Conservation (phyloP, 1,284 basidiomycete species). For the Dichomitus squalens region DNA sequence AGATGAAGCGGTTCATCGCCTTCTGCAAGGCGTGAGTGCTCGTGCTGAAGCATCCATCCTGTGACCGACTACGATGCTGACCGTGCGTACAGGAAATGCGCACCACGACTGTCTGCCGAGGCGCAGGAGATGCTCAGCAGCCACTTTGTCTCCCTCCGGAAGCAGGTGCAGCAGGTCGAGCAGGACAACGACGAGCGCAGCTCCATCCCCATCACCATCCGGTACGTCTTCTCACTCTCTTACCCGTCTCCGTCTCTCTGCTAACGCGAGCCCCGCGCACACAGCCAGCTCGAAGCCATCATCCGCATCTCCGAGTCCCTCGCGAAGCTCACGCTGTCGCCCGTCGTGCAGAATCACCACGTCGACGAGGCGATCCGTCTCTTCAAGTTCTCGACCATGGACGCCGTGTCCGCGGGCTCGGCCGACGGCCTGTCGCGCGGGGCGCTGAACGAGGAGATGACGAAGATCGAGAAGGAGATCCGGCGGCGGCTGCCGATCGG, state of each 20-base stretch:
- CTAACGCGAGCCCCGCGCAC: not conserved
- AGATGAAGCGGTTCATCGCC: constrained; percentile 97
- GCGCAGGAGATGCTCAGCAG: constrained; percentile 97
- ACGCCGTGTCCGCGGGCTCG: constrained; percentile 92
- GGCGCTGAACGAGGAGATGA: constrained; percentile 94
- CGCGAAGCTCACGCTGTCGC: constrained; percentile 91
- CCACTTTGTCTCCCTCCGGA: constrained; percentile 94
- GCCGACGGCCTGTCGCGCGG: constrained; percentile 93
- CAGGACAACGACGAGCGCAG: constrained; percentile 96
- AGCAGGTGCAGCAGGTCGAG: constrained; percentile 96
- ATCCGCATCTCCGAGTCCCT: constrained; percentile 98
- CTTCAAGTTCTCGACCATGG: constrained; percentile 99
- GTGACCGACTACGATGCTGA: not conserved
- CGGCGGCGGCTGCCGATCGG: constrained; percentile 89
- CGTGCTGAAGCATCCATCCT: not conserved
- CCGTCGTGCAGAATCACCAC: constrained; percentile 89
- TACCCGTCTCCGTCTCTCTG: not conserved
- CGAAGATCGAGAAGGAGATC: constrained; percentile 90
- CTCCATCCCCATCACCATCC: constrained; percentile 97
- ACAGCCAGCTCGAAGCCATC: constrained; percentile 96
- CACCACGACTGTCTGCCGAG: constrained; percentile 90
- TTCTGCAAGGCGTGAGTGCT: constrained; percentile 87
- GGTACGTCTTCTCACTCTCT: constrained; percentile 51
- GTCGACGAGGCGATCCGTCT: constrained; percentile 98
- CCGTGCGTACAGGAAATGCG: constrained; percentile 75